Percentiles rank a stretch among this genome's conserved stretches.
Conservation (phyloP, 768 basidiomycete genomes). For the Hygrocybe punicea region DNA sequence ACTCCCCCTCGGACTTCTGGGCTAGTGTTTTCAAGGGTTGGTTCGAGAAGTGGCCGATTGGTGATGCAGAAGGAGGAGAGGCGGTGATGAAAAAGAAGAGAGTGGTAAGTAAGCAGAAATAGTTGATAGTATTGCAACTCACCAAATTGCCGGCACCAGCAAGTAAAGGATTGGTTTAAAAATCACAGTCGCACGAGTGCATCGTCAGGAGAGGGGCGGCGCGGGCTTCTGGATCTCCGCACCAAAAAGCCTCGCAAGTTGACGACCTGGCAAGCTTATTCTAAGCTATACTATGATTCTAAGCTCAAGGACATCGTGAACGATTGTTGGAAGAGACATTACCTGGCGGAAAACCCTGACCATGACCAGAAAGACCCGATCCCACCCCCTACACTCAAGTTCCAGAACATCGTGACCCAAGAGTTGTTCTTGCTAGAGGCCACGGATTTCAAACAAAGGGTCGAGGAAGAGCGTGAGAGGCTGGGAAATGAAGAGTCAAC, state of each 20-base stretch:
- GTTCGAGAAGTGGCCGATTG: slow-evolving; percentile 1
- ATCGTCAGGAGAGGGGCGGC: not conserved
- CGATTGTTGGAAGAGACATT: not conserved
- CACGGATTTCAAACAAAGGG: not conserved
- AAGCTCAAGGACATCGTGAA: not conserved
- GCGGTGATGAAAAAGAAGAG: not conserved
- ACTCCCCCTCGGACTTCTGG: not conserved
- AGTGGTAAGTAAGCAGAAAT: not conserved
- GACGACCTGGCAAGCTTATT: not conserved
- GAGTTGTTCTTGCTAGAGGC: not conserved
- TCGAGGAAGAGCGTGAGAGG: not conserved
- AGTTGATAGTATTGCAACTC: too few relatives aligned
- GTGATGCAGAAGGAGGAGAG: not conserved
- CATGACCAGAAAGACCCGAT: not conserved
- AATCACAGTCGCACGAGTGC: not conserved
- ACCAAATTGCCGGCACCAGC: not conserved
- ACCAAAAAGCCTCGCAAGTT: not conserved
- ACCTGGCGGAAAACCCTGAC: not conserved
- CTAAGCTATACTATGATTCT: not conserved
- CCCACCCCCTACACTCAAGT: not conserved
- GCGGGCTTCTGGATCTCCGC: not conserved
- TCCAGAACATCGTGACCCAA: not conserved
- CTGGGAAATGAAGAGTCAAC: not conserved
- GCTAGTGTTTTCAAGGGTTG: not conserved
- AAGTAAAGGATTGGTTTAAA: not conserved